Base-by-base conservation (phyloP, 768 basidiomycete species). In the Russula lepida region DNA sequence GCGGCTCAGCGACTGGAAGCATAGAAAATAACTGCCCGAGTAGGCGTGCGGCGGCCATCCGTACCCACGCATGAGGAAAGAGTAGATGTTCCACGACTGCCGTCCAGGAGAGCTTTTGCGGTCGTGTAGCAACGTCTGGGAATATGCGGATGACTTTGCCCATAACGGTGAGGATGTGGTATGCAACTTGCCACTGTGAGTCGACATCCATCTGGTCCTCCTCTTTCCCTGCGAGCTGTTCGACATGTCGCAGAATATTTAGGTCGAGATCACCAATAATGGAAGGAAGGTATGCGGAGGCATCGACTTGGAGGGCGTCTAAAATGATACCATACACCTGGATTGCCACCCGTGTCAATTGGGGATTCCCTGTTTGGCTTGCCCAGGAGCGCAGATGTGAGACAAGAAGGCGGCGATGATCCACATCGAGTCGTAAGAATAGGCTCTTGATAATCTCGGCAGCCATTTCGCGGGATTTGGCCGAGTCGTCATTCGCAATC, bases 61-160 rank as follows among this genome's bases (percentile, higher is more conserved):
- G 86, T 0, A 97, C 93, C 95, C 95, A 98, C 4, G 91, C 83
- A 71, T 99, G 97, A 5, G 95, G 94, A 74, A 87, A 98, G 2
- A 88, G 77, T 3, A 98, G 81, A 67, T 89, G 85, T 0, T 75
- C 67, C 25, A 82, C 75, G 44, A 97, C 77, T 1, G 76, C 69
- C 11, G 73, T 66, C 93, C 94, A 95, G 1, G 78, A 70, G 0
- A 90, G 74, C 58, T 71, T 75, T 44, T 77, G 77, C 9, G 76
- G 73, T 39, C 80, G 71, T 2, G 70, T 74, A 4, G 77, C 75
- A 47, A 78, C 68, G 53, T 79, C 77, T 4, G 87, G 82, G 63
- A 81, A 79, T 21, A 83, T 75, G 30, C 77, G 79, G 35, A 89
- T 71, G 35, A 84, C 69, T 69, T 92, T 94, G 54, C 76, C 73